Evolutionary conservation across 2,329 filamentous ascomycete genomes (phyloP).

Genomic region (Magnaporthiopsis poae): DNA sequence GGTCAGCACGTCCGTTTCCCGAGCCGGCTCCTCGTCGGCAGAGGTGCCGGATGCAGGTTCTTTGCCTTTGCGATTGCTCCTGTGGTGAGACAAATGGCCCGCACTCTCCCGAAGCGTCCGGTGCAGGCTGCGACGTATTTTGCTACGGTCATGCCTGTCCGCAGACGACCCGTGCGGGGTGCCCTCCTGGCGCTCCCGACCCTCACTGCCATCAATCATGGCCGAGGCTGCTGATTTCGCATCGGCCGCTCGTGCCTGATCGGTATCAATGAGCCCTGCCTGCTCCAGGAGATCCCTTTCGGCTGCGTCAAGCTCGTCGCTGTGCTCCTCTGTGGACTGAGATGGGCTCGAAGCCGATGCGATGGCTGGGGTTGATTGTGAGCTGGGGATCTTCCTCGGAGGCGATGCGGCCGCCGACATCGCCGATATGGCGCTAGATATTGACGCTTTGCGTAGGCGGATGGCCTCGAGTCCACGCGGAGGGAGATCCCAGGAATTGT

Average conservation of each 20-base stretch:
- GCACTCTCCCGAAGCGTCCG: slow-evolving; percentile 77
- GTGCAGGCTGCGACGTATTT: slow-evolving; percentile 76
- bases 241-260: slow-evolving; percentile 29
- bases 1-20: slow-evolving; percentile 52
- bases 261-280: slow-evolving; percentile 50
- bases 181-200: not conserved
- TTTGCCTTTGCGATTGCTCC: slow-evolving; percentile 66
- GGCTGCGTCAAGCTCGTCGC: slow-evolving; percentile 49
- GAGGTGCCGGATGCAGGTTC: slow-evolving; percentile 30
- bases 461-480: slow-evolving; percentile 24
- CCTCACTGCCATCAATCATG: not conserved
- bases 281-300: slow-evolving; percentile 61
- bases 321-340: slow-evolving; percentile 1
- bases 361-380: slow-evolving; percentile 22
- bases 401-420: slow-evolving; percentile 23
- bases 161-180: slow-evolving; percentile 10
- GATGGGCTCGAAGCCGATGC: not conserved
- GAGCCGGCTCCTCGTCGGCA: slow-evolving; percentile 18
- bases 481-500: slow-evolving; percentile 34
- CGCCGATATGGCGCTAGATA: slow-evolving; percentile 31
- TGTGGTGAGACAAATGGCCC: slow-evolving; percentile 53
- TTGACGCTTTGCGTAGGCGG: slow-evolving; percentile 30
- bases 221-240: slow-evolving; percentile 8
- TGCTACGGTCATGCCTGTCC: slow-evolving; percentile 50
- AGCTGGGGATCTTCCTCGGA: slow-evolving; percentile 21